Conservation (phyloP, 768 basidiomycete genomes). For the Xerocomellus chrysenteron region DNA sequence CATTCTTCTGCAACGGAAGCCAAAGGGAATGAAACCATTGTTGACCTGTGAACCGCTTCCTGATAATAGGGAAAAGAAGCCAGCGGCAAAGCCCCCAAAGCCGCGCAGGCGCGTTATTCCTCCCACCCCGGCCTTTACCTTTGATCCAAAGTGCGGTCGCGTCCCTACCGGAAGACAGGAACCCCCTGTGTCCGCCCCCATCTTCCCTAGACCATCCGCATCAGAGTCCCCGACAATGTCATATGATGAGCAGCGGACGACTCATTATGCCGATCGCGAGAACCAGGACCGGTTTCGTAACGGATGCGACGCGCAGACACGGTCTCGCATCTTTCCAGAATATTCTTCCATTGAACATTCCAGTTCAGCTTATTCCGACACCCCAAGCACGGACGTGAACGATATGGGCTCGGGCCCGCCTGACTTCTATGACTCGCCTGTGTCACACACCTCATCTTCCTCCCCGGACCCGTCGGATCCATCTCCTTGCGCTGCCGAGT, state of each 20-base stretch:
- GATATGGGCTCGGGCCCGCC: conserved; percentile 9
- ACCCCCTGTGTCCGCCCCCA: conserved; percentile 2
- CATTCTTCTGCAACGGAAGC: conserved; percentile 18
- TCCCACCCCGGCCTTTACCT: conserved; percentile 19
- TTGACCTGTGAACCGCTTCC: conserved; percentile 24
- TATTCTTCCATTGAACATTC: conserved; percentile 5
- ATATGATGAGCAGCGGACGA: conserved; percentile 10
- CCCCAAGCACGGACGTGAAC: conserved; percentile 14
- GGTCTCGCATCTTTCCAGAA: conserved; percentile 14
- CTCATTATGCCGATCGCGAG: conserved; percentile 10
- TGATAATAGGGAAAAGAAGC: conserved; percentile 26
- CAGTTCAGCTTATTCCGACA: conserved; percentile 8
- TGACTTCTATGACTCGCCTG: conserved; percentile 24
- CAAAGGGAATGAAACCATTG: conserved; percentile 20
- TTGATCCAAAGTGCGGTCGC: conserved; percentile 14
- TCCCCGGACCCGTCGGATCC: conserved; percentile 27
- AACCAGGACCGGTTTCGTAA: conserved; percentile 3
- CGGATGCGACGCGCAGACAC: conserved; percentile 16
- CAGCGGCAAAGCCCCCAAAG: conserved; percentile 10
- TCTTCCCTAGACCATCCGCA: conserved; percentile 8
- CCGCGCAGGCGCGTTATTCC: conserved; percentile 25
- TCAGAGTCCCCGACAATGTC: conserved; percentile 9
- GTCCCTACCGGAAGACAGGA: conserved; percentile 29
- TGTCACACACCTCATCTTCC: conserved; percentile 21
- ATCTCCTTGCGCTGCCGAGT: conserved; percentile 16